phyloP scores from a whole-genome alignment of 1,284 basidiomycete genomes.

The Polyporus tsugae region DNA sequence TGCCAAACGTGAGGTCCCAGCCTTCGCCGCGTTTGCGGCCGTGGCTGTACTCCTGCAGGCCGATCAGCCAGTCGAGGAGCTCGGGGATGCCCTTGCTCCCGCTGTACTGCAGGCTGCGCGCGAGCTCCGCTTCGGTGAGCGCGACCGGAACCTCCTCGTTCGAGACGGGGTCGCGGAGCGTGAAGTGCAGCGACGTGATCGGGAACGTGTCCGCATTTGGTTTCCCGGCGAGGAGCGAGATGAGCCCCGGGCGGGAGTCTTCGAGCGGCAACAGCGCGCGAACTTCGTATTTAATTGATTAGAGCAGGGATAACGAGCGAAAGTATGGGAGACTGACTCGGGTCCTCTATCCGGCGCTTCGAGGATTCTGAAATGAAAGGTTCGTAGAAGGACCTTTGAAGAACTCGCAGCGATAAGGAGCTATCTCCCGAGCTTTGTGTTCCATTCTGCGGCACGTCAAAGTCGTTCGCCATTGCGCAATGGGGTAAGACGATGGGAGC shows the following conservation, averaged over 20 bases:
- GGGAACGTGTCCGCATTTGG: conserved; percentile 94
- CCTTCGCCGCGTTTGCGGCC: conserved; percentile 60
- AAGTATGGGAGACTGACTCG: conserved; percentile 53
- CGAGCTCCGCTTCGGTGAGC: conserved; percentile 64
- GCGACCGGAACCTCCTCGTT: conserved; percentile 53
- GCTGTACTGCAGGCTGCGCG: conserved; percentile 78
- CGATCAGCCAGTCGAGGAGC: conserved; percentile 72
- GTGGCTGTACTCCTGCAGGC: conserved; percentile 73
- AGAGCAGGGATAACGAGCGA: not conserved
- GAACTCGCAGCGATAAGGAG: conserved; percentile 21
- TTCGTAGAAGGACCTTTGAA: conserved; percentile 58
- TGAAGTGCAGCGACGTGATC: conserved; percentile 79
- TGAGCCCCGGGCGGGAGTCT: conserved; percentile 71
- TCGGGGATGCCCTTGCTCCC: conserved; percentile 76
- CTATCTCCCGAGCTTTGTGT: not conserved
- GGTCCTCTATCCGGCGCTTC: conserved; percentile 60
- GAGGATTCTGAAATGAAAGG: conserved; percentile 62
- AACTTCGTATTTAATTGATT: conserved; percentile 31
- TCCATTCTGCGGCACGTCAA: not conserved
- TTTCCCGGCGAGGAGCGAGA: conserved; percentile 87
- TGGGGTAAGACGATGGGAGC: not conserved
- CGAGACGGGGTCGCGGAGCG: conserved; percentile 51
- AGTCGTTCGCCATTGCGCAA: conserved; percentile 13
- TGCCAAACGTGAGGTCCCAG: conserved; percentile 83
- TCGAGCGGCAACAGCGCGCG: conserved; percentile 77